Conservation (phyloP, 164 flowering plant genomes). For the Chloranthus sessilifolius region DNA sequence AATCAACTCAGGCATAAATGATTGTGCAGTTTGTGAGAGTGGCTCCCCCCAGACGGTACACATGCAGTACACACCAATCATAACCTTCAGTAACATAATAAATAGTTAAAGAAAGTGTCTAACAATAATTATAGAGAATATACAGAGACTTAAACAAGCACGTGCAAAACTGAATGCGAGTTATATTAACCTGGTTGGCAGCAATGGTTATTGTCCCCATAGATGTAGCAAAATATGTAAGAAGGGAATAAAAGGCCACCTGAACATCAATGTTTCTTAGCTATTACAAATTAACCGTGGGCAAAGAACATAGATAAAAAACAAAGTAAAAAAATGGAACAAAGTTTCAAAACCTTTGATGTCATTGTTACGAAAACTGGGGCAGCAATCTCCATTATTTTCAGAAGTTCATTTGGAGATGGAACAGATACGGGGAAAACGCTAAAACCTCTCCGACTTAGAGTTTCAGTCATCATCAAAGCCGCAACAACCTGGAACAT, state of each 20-base stretch:
- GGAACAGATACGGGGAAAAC: slow-evolving; percentile 67
- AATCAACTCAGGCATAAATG: slow-evolving; percentile 95
- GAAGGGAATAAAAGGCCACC: slow-evolving; percentile 78
- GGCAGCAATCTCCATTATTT: slow-evolving; percentile 75
- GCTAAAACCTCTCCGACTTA: slow-evolving; percentile 74
- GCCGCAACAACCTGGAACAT: slow-evolving; percentile 72
- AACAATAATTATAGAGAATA: not conserved
- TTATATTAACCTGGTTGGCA: slow-evolving; percentile 72
- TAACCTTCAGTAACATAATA: slow-evolving; percentile 47
- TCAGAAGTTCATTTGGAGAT: slow-evolving; percentile 50
- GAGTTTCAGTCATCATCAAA: slow-evolving; percentile 75
- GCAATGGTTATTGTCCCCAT: slow-evolving; percentile 61
- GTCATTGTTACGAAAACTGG: slow-evolving; percentile 89
- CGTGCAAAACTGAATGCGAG: not conserved
- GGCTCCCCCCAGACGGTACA: slow-evolving; percentile 94
- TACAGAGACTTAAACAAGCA: not conserved
- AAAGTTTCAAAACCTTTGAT: slow-evolving; percentile 62
- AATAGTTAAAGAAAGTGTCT: not conserved
- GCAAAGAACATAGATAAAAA: not conserved
- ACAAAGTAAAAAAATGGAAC: slow-evolving; percentile 3
- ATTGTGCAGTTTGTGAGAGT: slow-evolving; percentile 96
- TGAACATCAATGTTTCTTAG: slow-evolving; percentile 15
- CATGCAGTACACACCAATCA: slow-evolving; percentile 68
- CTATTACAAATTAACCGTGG: not conserved
- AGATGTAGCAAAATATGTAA: slow-evolving; percentile 77